Conservation (phyloP, 257 asterid species). For the Solanum sitiens region DNA sequence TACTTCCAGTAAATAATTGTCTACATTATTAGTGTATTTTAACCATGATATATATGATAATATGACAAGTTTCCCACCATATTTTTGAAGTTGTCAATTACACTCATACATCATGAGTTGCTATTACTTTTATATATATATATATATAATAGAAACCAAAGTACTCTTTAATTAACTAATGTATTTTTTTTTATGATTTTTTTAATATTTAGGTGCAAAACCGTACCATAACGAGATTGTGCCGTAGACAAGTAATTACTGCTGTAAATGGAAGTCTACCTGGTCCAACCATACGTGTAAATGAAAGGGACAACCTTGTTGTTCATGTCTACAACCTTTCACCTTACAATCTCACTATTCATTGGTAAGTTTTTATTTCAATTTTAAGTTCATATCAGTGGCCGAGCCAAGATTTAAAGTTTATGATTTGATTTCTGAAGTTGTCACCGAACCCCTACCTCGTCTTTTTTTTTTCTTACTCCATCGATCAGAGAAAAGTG, state of each 20-base stretch:
- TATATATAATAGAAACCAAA: not conserved
- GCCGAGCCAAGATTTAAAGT: not conserved
- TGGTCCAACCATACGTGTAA: constrained; percentile 4
- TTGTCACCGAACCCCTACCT: not conserved
- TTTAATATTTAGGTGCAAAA: not conserved
- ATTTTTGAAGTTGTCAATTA: not conserved
- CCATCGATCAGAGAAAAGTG: not conserved
- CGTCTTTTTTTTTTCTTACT: not conserved
- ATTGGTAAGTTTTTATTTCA: constrained; percentile 1
- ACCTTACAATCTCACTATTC: constrained; percentile 8
- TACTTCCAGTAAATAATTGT: not conserved
- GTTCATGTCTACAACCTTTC: constrained; percentile 7
- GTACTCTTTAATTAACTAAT: not conserved
- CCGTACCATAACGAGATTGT: not conserved
- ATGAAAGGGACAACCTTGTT: constrained; percentile 5
- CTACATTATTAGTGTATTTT: not conserved
- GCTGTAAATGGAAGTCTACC: constrained; percentile 13
- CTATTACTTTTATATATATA: not conserved
- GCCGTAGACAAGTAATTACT: constrained; percentile 5
- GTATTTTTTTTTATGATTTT: not conserved
- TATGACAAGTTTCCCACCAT: not conserved
- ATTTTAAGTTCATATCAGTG: not conserved
- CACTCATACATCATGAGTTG: not conserved
- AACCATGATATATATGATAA: not conserved
- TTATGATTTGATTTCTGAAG: not conserved